A percentile compares a stretch with the other conserved stretches of the same genome.
Conservation (phyloP, 2,329 filamentous ascomycete species). For the Harringtonia lauricola region DNA sequence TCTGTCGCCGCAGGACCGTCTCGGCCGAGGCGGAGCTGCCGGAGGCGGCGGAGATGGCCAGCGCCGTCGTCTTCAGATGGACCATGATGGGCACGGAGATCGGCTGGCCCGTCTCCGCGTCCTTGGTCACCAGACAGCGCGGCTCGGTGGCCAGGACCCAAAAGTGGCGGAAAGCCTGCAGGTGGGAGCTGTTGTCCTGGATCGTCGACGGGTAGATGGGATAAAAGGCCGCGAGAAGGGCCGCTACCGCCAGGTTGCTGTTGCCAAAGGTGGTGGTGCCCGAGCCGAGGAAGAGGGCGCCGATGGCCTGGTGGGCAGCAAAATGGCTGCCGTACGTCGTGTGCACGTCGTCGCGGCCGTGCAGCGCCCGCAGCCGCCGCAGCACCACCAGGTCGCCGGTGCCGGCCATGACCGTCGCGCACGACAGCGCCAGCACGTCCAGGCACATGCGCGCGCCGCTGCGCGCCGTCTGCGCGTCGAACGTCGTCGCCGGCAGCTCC, state of each 20-base stretch:
- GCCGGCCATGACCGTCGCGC: conserved; percentile 87
- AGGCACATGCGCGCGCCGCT: conserved; percentile 85
- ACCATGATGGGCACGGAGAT: conserved; percentile 64
- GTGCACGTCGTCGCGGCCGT: conserved; percentile 73
- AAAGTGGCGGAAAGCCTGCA: conserved; percentile 93
- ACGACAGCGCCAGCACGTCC: conserved; percentile 72
- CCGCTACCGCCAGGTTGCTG: conserved; percentile 74
- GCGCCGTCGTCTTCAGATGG: conserved; percentile 31
- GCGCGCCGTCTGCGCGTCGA: conserved; percentile 75
- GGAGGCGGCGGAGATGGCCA: conserved; percentile 13
- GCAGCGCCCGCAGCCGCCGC: conserved; percentile 73
- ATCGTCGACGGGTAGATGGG: conserved; percentile 82
- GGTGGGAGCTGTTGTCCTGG: conserved; percentile 85
- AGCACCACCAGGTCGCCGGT: conserved; percentile 83
- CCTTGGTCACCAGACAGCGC: conserved; percentile 77
- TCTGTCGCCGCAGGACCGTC: conserved; percentile 28
- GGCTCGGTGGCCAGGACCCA: conserved; percentile 92
- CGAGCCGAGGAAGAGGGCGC: conserved; percentile 81
- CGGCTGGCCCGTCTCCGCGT: conserved; percentile 73
- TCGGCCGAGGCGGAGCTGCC: conserved; percentile 23
- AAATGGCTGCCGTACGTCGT: conserved; percentile 90
- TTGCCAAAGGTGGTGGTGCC: conserved; percentile 88
- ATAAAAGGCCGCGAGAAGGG: conserved; percentile 84
- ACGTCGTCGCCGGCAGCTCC: conserved; percentile 40
- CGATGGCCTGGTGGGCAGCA: conserved; percentile 84